Base-by-base conservation (phyloP, 495 filamentous ascomycete genomes). In the Aspergillus biplanus region DNA sequence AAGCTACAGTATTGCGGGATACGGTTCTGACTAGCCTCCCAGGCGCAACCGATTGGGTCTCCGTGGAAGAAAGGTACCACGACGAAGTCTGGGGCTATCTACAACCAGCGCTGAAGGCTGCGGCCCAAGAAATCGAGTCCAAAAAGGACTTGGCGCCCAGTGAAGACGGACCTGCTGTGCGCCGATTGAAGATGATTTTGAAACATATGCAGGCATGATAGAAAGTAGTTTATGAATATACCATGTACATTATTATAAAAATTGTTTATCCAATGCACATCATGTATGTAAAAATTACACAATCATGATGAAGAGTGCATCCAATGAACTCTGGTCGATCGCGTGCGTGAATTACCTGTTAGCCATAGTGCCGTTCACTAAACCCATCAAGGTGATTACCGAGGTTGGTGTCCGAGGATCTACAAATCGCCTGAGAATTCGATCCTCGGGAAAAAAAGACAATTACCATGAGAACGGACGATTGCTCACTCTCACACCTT, bases 61-160 rank as follows among this genome's bases (percentile, higher is more conserved):
- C 75, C 42, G 84, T 90, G 3, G 80, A 92, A 66, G 87, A 83
- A 42, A 75, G 78, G 35, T 92, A 92, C 68, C 82, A 86, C 35
- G 88, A 92, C 72, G 89, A 92, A 61, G 89, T 94, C 11, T 94
- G 91, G 90, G 91, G 90, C 62, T 88, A 87, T 64, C 71, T 92
- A 47, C 67, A 79, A 21, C 82, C 86, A n/a, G 76, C 88, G 44
- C 77, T 90, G 34, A 77, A 84, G 61, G 82, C 85, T 50, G 89
- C 90, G n/a, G 77, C 77, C 46, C 68, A 76, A 54, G 90, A 93
- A 69, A 71, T 90, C 42, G 75, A 78, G 55, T 71, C 75, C n/a
- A 66, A 76, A 47, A 85, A 86, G 59, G 68, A 84, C 21, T 61
- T 71, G 48, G 71, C 66, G 6, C n/a, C 47, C 12, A 63, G 48